Conservation (phyloP, 345 rosid species). For the Aethionema arabicum region DNA sequence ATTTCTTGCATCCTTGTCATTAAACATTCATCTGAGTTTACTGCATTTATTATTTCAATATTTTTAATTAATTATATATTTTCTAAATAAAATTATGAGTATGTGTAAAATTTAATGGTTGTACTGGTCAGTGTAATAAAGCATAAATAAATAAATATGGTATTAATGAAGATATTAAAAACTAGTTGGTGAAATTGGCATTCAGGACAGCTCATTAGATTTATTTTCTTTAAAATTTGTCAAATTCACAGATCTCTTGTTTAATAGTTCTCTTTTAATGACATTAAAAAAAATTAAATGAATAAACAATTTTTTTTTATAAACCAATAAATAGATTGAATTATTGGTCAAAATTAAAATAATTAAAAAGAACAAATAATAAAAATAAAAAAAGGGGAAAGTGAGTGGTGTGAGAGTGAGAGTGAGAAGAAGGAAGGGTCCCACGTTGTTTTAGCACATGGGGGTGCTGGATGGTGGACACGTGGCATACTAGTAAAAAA, state of each 20-base stretch:
- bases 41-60: constrained; percentile 40
- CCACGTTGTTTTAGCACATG: constrained; percentile 35
- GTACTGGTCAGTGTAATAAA: no score
- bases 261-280: no score
- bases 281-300: no score
- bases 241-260: constrained; percentile 41
- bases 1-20: constrained; percentile 99
- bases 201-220: constrained; percentile 24
- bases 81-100: neutral
- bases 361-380: neutral
- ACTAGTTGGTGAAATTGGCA: constrained; percentile 9
- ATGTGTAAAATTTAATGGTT: neutral
- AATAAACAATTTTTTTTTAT: no score
- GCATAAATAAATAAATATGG: constrained; percentile 18
- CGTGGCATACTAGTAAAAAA: constrained; percentile 12
- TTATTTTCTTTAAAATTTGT: no score
- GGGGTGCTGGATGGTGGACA: constrained; percentile 14
- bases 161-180: constrained; percentile 25
- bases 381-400: constrained; percentile 10
- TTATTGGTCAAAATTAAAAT: constrained; percentile 10
- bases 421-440: constrained; percentile 30
- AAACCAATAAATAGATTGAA: neutral
- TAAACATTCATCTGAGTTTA: constrained; percentile 88
- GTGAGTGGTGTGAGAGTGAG: constrained; percentile 36
- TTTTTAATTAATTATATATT: neutral